These are phyloP conservation scores for Colletotrichum sublineola DNA, from an alignment of 2,329 filamentous ascomycete genomes.

Conservation along the genomic window DNA sequence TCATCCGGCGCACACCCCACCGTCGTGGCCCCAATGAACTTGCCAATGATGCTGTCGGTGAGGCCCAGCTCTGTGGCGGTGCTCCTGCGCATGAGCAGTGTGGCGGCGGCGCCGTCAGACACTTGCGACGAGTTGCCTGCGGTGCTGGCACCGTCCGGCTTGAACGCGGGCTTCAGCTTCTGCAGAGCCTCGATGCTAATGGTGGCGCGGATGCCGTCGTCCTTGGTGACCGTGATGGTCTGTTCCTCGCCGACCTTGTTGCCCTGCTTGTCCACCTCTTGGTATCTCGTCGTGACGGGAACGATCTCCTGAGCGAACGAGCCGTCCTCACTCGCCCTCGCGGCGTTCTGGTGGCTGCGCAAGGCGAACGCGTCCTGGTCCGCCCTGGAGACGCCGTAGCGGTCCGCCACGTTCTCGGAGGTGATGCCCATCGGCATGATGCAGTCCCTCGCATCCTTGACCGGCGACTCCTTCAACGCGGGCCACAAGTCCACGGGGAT, in stretches of 20 bases:
- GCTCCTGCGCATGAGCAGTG: conserved; percentile 86
- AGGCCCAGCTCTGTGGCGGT: conserved; percentile 82
- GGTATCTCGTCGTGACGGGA: conserved; percentile 79
- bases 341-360: conserved; percentile 79
- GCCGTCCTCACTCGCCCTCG: conserved; percentile 76
- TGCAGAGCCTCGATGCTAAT: conserved; percentile 78
- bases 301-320: conserved; percentile 84
- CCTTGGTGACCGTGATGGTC: conserved; percentile 76
- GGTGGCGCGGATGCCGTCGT: conserved; percentile 84
- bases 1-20: conserved; percentile 88
- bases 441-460: conserved; percentile 83
- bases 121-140: conserved; percentile 91
- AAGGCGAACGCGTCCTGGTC: conserved; percentile 90
- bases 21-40: conserved; percentile 82
- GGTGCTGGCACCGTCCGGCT: conserved; percentile 79
- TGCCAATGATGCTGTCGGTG: conserved; percentile 77
- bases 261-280: conserved; percentile 73
- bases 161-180: conserved; percentile 89
- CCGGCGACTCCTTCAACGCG: conserved; percentile 72
- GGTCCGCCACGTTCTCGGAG: conserved; percentile 85
- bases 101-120: conserved; percentile 87
- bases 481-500: conserved; percentile 88
- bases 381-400: conserved; percentile 78
- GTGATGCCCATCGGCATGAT: conserved; percentile 96
- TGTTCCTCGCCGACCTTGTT: conserved; percentile 68